These are phyloP conservation scores for grape (Vitis vinifera) DNA, from an alignment of 164 flowering plant species.

Conservation along the genomic window ASM3070453v1 NC_081817.1:19543501-19544000, in stretches of 20 bases:
- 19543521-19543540: no score
- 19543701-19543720: neutral
- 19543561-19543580: no score
- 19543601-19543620: no score
- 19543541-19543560: no score
- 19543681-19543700: neutral
- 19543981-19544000: no score
- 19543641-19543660: neutral
- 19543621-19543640: no score
- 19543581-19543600: no score
- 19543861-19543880: neutral
- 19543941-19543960: no score
- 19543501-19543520: no score
- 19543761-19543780: neutral
- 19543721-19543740: slow-evolving; percentile 4
- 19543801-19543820: neutral
- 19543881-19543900: neutral
- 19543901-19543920: neutral
- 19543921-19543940: no score
- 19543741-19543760: neutral
- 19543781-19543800: no score
- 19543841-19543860: neutral
- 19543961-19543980: no score
- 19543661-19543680: neutral
- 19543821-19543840: neutral